Conservation (phyloP, 2,329 filamentous ascomycete species). For the Penicillium sp. region DNA sequence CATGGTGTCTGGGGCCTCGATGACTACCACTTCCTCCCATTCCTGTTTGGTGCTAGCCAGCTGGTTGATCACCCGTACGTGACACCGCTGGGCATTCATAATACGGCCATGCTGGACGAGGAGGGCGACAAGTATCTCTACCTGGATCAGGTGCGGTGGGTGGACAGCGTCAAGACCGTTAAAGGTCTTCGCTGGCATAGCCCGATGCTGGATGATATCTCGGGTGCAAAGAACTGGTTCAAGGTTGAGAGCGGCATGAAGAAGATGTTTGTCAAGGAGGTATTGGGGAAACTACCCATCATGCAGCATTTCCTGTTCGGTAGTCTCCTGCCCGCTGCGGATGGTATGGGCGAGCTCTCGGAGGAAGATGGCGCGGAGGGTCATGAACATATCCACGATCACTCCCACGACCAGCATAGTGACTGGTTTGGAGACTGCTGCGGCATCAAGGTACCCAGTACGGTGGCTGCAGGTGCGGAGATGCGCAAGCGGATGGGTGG, state of each 20-base stretch:
- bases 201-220: slow-evolving; percentile 98
- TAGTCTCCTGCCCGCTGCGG: slow-evolving; percentile 69
- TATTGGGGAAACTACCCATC: slow-evolving; percentile 86
- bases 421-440: slow-evolving; percentile 89
- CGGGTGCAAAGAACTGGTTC: slow-evolving; percentile 77
- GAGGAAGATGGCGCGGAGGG: slow-evolving; percentile 45
- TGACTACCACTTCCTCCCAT: slow-evolving; percentile 95
- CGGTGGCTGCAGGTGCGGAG: slow-evolving; percentile 83
- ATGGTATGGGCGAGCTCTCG: slow-evolving; percentile 63
- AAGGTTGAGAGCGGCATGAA: slow-evolving; percentile 96
- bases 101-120: slow-evolving; percentile 80
- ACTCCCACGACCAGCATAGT: slow-evolving; percentile 60
- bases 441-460: slow-evolving; percentile 94
- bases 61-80: slow-evolving; percentile 77
- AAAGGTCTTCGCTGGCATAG: slow-evolving; percentile 93
- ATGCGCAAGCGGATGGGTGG: slow-evolving; percentile 68
- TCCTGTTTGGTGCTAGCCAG: slow-evolving; percentile 90
- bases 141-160: slow-evolving; percentile 85
- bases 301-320: slow-evolving; percentile 99
- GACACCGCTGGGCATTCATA: slow-evolving; percentile 78
- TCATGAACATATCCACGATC: slow-evolving; percentile 57
- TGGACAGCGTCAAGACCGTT: slow-evolving; percentile 94
- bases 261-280: slow-evolving; percentile 92
- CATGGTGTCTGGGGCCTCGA: slow-evolving; percentile 98
- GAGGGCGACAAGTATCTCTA: slow-evolving; percentile 81